phyloP scores from a whole-genome alignment of 2,329 filamentous ascomycete genomes.

The Graphilbum sp. region DNA sequence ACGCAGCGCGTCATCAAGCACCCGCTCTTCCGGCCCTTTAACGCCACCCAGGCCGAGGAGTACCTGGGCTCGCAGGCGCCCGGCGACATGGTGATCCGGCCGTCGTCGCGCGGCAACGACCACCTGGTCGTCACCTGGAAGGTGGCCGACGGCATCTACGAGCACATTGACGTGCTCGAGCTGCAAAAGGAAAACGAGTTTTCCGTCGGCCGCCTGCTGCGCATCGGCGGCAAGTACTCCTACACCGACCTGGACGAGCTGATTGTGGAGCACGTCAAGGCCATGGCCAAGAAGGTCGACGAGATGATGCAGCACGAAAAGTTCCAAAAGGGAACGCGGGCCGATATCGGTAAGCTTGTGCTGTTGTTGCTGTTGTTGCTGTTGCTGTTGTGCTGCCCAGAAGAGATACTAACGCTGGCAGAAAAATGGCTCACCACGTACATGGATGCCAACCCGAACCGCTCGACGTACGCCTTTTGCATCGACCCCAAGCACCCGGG shows the following conservation, averaged over 20 bases:
- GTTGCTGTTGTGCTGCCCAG: not conserved
- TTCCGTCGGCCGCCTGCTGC: slow-evolving; percentile 71
- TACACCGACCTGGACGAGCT: slow-evolving; percentile 95
- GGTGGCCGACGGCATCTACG: slow-evolving; percentile 87
- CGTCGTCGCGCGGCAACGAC: slow-evolving; percentile 87
- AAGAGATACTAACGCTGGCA: slow-evolving; percentile 20
- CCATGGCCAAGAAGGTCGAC: slow-evolving; percentile 94
- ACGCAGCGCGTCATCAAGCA: slow-evolving; percentile 95
- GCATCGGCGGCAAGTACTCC: slow-evolving; percentile 73
- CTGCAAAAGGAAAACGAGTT: slow-evolving; percentile 96
- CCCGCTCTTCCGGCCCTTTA: slow-evolving; percentile 87
- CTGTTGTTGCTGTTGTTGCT: not conserved
- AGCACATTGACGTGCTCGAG: slow-evolving; percentile 94
- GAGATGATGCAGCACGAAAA: slow-evolving; percentile 93
- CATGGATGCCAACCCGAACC: slow-evolving; percentile 86
- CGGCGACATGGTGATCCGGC: slow-evolving; percentile 87
- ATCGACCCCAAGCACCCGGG: slow-evolving; percentile 82
- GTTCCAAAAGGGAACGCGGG: slow-evolving; percentile 66
- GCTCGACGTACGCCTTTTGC: slow-evolving; percentile 91
- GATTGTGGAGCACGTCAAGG: slow-evolving; percentile 93
- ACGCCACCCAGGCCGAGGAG: slow-evolving; percentile 81
- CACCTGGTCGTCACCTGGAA: slow-evolving; percentile 97
- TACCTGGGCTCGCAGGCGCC: slow-evolving; percentile 72
- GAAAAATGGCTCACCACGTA: slow-evolving; percentile 95
- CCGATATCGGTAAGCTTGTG: slow-evolving; percentile 62